Base-by-base conservation (phyloP, 148 eudicot genomes). In the Fagopyrum homotropicum region DNA sequence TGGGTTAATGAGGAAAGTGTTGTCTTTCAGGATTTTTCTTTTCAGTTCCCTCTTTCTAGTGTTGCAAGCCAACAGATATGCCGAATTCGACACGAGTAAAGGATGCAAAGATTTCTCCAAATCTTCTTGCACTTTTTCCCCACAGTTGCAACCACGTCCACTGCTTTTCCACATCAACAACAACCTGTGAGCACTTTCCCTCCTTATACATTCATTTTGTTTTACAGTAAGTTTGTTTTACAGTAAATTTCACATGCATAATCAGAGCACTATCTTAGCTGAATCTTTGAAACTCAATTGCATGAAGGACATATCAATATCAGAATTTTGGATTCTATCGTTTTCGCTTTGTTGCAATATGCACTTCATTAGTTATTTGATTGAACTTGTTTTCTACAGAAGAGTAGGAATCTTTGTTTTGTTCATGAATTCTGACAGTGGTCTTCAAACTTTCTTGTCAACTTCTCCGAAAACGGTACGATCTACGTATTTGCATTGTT, bases 91-190 rank as follows among this genome's bases (percentile, higher is more conserved):
- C 14, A 12, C n/a, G 1, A 63, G 69, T 66, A 66, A 40, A 43
- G 12, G 47, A 66, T 9, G 71, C 47, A 66, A 40, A 43, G 71
- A 66, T 66, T 66, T 66, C 71, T 66, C 71, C 46, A 66, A 66
- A 66, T 35, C 45, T 66, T 10, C 2, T 35, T 35, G 45, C 46
- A 35, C 70, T 40, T 64, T 35, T 64, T 35, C 16, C 45, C 70
- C 70, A 64, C 69, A 63, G 10, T 29, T 63, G 69, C 45, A 63
- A 30, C 45, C 69, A 63, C 45, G 15, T 64, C 70, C 70, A 64
- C 46, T 64, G 16, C 70, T 64, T 64, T 64, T 64, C 40, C 64
- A 9, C 19, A 22, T 10, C 14, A 66, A 43, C 46, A 64, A 40
- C 17, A 63, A 63, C 45, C 9, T 63, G n/a, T 35, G n/a, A 43